phyloP scores from a whole-genome alignment of 192 early-diverging fungal species.

The Rhizophlyctis rosea region DNA sequence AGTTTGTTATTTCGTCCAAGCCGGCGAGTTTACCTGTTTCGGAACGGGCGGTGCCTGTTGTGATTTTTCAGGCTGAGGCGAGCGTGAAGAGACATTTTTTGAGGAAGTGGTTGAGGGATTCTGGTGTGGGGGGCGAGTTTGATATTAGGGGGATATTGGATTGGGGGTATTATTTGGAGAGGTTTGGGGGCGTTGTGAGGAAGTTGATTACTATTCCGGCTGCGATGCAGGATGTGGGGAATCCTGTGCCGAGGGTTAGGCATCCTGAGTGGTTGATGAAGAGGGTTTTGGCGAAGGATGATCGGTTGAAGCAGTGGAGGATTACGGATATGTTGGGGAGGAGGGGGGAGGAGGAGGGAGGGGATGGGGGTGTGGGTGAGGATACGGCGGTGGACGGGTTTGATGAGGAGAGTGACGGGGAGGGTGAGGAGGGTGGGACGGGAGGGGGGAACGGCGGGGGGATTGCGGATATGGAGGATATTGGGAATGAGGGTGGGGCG shows the following conservation, averaged over 20 bases:
- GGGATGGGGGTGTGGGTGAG: conserved; percentile 6
- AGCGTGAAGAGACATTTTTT: conserved; percentile 75
- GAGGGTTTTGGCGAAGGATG: conserved; percentile 70
- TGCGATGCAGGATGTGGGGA: conserved; percentile 89
- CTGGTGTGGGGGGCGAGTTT: conserved; percentile 59
- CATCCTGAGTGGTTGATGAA: conserved; percentile 96
- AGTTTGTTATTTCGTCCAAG: conserved; percentile 87
- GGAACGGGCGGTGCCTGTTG: conserved; percentile 92
- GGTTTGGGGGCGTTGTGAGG: conserved; percentile 92
- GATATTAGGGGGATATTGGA: conserved; percentile 92
- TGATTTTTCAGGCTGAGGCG: conserved; percentile 86
- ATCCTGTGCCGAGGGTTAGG: conserved; percentile 87
- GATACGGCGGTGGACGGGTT: conserved; percentile 15
- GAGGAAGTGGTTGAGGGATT: conserved; percentile 90
- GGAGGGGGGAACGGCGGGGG: neutral
- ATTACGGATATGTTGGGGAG: conserved; percentile 82
- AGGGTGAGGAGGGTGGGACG: conserved; percentile 4
- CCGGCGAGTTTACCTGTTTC: conserved; percentile 82
- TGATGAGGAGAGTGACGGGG: conserved; percentile 14
- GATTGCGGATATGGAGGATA: conserved; percentile 39
- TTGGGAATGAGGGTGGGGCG: too few relatives aligned
- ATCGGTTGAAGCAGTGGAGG: conserved; percentile 77
- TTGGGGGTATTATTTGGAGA: conserved; percentile 96
- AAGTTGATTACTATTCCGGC: conserved; percentile 98
- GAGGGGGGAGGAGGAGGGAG: conserved; percentile 3